A percentile compares a stretch with the other conserved stretches of the same genome.
Conservation (phyloP, 2,329 filamentous ascomycete genomes). For the Penicillium sp. region DNA sequence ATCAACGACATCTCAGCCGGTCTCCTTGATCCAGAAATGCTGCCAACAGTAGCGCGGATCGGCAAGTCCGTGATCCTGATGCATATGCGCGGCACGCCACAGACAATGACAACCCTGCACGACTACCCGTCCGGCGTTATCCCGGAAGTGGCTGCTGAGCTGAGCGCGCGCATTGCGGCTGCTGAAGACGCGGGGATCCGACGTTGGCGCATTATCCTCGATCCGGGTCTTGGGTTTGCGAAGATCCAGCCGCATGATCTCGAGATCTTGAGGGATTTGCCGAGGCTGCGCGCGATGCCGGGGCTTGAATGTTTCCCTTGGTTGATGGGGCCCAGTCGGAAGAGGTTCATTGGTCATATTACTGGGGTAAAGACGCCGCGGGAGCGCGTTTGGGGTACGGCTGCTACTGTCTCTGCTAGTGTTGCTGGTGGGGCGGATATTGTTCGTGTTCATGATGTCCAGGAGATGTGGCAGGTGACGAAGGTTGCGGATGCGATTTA, state of each 20-base stretch:
- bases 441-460: slow-evolving; percentile 86
- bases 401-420: slow-evolving; percentile 80
- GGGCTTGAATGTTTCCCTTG: slow-evolving; percentile 68
- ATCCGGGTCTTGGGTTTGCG: slow-evolving; percentile 92
- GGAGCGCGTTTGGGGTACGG: slow-evolving; percentile 79
- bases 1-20: slow-evolving; percentile 94
- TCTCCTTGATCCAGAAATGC: slow-evolving; percentile 74
- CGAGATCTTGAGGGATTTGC: slow-evolving; percentile 68
- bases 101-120: slow-evolving; percentile 72
- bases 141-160: slow-evolving; percentile 64
- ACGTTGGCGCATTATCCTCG: slow-evolving; percentile 91
- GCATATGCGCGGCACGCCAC: slow-evolving; percentile 89
- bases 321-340: slow-evolving; percentile 85
- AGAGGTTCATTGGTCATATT: slow-evolving; percentile 80
- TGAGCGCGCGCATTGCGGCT: slow-evolving; percentile 66
- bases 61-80: slow-evolving; percentile 80
- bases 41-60: slow-evolving; percentile 72
- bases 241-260: slow-evolving; percentile 81
- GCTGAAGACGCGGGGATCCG: slow-evolving; percentile 81
- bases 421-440: slow-evolving; percentile 87
- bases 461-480: slow-evolving; percentile 79
- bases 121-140: slow-evolving; percentile 70
- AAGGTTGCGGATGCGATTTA: slow-evolving; percentile 94
- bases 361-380: slow-evolving; percentile 71
- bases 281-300: slow-evolving; percentile 54